Evolutionary conservation across 225 moss, liverwort and hornwort species (phyloP), one percentile per base, ranked within the genome.

Genomic region (Sphagnum tenellum): DNA sequence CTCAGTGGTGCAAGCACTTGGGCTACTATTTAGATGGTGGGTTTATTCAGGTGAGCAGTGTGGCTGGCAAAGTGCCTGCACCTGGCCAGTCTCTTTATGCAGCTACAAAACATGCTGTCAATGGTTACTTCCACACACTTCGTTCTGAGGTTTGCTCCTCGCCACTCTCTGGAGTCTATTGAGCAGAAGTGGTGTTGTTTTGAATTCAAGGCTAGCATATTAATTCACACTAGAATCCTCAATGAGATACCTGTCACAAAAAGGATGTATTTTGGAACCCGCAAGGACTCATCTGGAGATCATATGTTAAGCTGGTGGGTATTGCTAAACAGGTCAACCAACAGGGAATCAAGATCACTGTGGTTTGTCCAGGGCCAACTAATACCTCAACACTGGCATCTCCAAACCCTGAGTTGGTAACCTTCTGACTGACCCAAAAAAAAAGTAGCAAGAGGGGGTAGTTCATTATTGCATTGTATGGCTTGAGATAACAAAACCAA

Each of bases 311-410:
- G 29, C 29, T 9, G 12, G 48, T 57, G 71, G 7, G 44, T 13
- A 44, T 7, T 48, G 13, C 66, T 46, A 12, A 53, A 66, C 75
- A 80, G 80, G 76, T 92, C 48, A 75, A 81, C 44, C 74, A 65
- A 57, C 73, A 76, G 45, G 89, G 90, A 9, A 81, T 88, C 61
- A 88, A 76, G 73, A 75, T 94, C 9, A 88, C 93, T 5, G 9
- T 94, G 13, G 71, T 79, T 3, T 90, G 90, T 70, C 88, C 90
- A 63, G 93, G 93, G 62, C 93, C 93, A 4, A 84, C 90, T 59
- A 80, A 82, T 57, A 82, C 80, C 8, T 73, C 82, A 6, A 66
- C 77, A 47, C 58, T 72, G 13, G 79, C 54, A 29, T 72, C 62
- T 14, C 69, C 73, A 57, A 58, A 48, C 29, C 29, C 29, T 29